Conservation (phyloP, 192 early-diverging fungal species). For the Dissophora globulifera region DNA sequence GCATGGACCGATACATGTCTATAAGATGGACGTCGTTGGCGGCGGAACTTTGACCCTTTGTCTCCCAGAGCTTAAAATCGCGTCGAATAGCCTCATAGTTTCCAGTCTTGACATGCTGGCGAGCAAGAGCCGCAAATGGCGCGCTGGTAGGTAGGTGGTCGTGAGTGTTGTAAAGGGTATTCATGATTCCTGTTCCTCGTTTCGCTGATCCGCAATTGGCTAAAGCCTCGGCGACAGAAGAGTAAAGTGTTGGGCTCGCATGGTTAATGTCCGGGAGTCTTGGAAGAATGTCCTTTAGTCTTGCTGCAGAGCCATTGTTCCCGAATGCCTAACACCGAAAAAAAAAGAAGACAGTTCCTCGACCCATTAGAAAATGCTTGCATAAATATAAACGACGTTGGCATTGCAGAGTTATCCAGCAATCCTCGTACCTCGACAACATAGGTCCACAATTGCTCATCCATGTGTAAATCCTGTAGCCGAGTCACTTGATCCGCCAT, state of each 20-base stretch:
- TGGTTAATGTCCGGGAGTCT: slow-evolving; percentile 1
- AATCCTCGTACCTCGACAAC: slow-evolving; percentile 41
- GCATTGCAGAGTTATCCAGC: no score
- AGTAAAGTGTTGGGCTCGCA: slow-evolving; percentile 4
- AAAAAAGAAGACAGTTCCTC: no score
- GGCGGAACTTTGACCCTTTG: slow-evolving; percentile 1
- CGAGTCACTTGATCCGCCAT: slow-evolving; percentile 43
- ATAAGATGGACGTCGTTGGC: background rate
- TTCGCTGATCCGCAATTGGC: slow-evolving; percentile 28
- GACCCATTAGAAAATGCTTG: background rate
- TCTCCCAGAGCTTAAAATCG: slow-evolving; percentile 16
- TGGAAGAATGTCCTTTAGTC: slow-evolving; percentile 11
- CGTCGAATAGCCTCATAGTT: slow-evolving; percentile 32
- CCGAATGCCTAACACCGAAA: slow-evolving; percentile 28
- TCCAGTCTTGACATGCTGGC: slow-evolving; percentile 38
- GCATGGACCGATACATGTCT: slow-evolving; percentile 19
- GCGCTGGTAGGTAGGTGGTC: slow-evolving; percentile 14
- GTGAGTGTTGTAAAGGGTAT: slow-evolving; percentile 4
- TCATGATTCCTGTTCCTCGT: slow-evolving; percentile 18
- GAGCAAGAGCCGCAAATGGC: slow-evolving; percentile 22
- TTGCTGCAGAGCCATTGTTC: slow-evolving; percentile 12
- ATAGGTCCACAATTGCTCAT: slow-evolving; percentile 37
- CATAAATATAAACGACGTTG: background rate
- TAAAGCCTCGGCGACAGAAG: slow-evolving; percentile 14
- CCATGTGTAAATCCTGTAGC: slow-evolving; percentile 18